Percentiles rank a stretch among this genome's conserved stretches.
Conservation (phyloP, 208 protist genomes). For the Strigomonas oncopelti region DNA sequence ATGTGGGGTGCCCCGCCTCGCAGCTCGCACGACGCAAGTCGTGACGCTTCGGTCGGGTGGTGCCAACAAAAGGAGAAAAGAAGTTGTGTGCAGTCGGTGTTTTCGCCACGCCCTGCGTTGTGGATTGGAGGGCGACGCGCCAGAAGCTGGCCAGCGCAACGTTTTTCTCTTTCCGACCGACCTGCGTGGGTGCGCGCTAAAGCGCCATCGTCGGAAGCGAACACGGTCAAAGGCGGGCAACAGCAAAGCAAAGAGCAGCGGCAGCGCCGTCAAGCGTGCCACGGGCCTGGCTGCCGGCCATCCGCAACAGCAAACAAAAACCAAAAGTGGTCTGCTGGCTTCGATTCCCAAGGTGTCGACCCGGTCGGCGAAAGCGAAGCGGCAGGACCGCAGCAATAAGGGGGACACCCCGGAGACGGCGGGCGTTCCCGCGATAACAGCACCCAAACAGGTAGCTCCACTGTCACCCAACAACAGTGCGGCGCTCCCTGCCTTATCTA, state of each 20-base stretch:
- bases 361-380: background rate
- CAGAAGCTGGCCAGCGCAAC: background rate
- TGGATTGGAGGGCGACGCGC: background rate
- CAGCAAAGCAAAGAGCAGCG: background rate
- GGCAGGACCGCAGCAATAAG: too few species aligned
- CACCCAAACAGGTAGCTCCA: too few species aligned
- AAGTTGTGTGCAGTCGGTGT: conserved; percentile 1
- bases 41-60: background rate
- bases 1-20: conserved; percentile 37
- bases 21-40: background rate
- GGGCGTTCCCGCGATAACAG: too few species aligned
- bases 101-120: background rate
- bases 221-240: conserved; percentile 7
- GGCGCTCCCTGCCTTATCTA: too few species aligned
- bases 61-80: background rate
- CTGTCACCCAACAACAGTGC: too few species aligned
- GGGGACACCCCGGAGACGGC: too few species aligned
- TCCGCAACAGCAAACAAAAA: too few species aligned
- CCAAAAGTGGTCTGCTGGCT: background rate
- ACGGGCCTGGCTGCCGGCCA: background rate
- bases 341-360: background rate
- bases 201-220: conserved; percentile 9
- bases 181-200: background rate
- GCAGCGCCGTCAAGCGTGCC: background rate
- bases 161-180: background rate